Base-by-base conservation (phyloP, 192 early-diverging fungal species). In the Coemansia sp. region DNA sequence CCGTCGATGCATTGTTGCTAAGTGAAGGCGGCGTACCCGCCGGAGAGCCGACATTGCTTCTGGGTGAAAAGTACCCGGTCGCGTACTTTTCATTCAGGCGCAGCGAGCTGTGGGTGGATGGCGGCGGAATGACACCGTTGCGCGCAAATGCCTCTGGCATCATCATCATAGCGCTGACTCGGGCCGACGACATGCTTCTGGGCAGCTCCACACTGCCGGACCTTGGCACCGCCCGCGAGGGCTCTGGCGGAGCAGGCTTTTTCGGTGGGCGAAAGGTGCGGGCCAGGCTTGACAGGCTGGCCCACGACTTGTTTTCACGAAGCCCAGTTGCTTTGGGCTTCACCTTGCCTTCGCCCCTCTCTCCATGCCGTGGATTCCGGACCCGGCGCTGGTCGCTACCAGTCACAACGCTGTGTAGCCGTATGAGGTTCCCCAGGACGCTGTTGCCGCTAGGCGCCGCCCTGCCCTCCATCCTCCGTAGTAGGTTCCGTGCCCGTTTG, bases 91-190 rank as follows among this genome's bases (percentile, higher is more conserved):
- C 38, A 20, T 54, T 46, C 39, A 52, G 29, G 2, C 60, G 44
- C 27, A 62, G 28, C 12, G 40, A 44, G 52, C 60, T 49, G 12
- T 62, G 60, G 0, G 60, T 62, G 0, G 60, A 62, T 12, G 60
- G 60, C 18, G 60, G 60, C 7, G 60, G 60, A 27, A 62, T 62
- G 20, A 62, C 39, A 25, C 60, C 60, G 35, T 62, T 62, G 10
- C 47, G 53, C 3, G 51, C 60, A 40, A 62, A 33, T 10, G 60
- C 60, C 28, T 54, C 60, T 9, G 60, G 52, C 17, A 52, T 62
- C 60, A 62, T 62, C 60, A 62, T 54, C 35, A 55, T 18, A 8
- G 60, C 60, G 18, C 60, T 62, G 19, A 62, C 26, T 12, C 47
- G 38, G 1, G 60, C 60, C 16, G 60, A 54, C 23, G 60, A 54